Conservation (phyloP, 1,139 yeast species). For the Diutina siamensis region DNA sequence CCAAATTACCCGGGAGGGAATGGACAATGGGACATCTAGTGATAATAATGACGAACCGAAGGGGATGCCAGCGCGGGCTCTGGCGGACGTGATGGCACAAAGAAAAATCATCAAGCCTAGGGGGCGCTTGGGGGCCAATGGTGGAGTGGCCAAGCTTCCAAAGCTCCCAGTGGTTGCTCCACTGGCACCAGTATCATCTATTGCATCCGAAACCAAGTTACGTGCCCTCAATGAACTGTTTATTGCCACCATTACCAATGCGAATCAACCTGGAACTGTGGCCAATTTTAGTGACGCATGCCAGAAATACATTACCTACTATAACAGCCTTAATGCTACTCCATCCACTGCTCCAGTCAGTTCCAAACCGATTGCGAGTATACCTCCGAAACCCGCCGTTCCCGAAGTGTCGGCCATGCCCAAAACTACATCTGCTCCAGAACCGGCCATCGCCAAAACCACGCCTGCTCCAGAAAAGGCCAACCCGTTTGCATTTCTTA, state of each 20-base stretch:
- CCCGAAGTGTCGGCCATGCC: constrained; percentile 6
- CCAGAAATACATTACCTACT: neutral
- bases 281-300: neutral
- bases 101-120: constrained; percentile 61
- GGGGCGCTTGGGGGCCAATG: constrained; percentile 10
- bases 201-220: neutral
- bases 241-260: neutral
- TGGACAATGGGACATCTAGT: constrained; percentile 14
- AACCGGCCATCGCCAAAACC: neutral
- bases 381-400: neutral
- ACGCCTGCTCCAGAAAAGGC: constrained; percentile 3
- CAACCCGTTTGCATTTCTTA: constrained; percentile 1
- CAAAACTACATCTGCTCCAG: constrained; percentile 6
- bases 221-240: constrained; percentile 2
- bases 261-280: neutral
- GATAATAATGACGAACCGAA: constrained; percentile 24
- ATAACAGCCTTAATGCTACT: neutral
- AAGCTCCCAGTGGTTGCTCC: neutral
- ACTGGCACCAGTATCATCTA: neutral
- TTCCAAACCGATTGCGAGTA: neutral
- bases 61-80: constrained; percentile 34
- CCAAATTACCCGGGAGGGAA: constrained; percentile 40
- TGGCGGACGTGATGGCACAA: constrained; percentile 50
- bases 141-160: neutral
- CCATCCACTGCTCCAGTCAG: neutral